Evolutionary conservation across 176 grass and related monocot genomes (phyloP).

Genomic region (Aegilops tauschii): DNA sequence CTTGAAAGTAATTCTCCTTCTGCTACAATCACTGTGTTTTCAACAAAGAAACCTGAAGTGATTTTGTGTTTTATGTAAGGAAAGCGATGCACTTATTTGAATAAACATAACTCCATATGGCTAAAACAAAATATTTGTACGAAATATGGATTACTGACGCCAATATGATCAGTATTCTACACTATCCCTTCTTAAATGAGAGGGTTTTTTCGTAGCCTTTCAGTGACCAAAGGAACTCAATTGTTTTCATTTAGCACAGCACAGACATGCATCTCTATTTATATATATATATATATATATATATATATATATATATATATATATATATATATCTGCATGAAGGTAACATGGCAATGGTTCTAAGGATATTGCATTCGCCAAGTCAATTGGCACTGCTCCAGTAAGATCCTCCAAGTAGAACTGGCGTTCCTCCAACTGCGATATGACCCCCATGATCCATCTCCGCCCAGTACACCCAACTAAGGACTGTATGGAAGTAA

Average conservation of each 20-base stretch:
- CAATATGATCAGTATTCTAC: not conserved
- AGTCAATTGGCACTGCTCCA: conserved; percentile 85
- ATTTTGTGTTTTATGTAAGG: conserved; percentile 90
- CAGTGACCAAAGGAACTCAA: not conserved
- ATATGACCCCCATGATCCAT: conserved; percentile 99
- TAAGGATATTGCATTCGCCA: conserved; percentile 84
- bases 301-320: too few species aligned
- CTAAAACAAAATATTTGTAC: not conserved
- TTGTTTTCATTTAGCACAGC: not conserved
- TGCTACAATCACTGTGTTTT: conserved; percentile 87
- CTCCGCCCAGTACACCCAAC: conserved; percentile 78
- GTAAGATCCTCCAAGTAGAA: conserved; percentile 95
- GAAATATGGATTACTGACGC: not conserved
- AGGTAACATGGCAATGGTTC: not conserved
- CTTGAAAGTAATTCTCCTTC: conserved; percentile 85
- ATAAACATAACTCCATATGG: not conserved
- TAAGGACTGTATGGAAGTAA: conserved; percentile 81
- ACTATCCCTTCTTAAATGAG: conserved; percentile 5
- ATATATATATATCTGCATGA: too few species aligned
- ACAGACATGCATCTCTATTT: not conserved
- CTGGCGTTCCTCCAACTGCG: conserved; percentile 80
- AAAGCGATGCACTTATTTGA: not conserved
- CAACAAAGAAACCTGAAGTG: conserved; percentile 87
- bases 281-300: too few species aligned
- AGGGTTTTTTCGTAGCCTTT: not conserved